phyloP scores from a whole-genome alignment of 176 grass and related monocot genomes.

The Alopecurus myosuroides region DNA sequence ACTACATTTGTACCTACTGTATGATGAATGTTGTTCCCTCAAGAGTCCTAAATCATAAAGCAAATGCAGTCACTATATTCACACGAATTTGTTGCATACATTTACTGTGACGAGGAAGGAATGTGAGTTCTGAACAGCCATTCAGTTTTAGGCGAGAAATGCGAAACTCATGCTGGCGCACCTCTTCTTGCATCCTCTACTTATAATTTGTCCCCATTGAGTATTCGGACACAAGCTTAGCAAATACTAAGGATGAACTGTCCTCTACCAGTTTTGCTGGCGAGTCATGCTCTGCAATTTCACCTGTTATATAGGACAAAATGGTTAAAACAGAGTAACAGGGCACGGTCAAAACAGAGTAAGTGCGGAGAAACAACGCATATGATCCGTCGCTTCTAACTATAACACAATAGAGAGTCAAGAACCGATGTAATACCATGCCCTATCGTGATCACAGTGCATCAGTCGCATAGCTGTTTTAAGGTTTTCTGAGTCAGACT shows the following conservation, averaged over 20 bases:
- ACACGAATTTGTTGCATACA: background rate
- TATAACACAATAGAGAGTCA: background rate
- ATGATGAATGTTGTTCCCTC: too few species aligned
- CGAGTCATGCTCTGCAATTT: conserved; percentile 16
- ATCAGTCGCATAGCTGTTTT: conserved; percentile 1
- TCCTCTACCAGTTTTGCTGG: conserved; percentile 13
- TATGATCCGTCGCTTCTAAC: background rate
- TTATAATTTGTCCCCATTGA: background rate
- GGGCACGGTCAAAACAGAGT: background rate
- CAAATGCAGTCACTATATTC: too few species aligned
- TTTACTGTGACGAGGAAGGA: background rate
- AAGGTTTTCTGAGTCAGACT: conserved; percentile 21
- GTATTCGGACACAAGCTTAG: conserved; percentile 19
- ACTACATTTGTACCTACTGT: too few species aligned
- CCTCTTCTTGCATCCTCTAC: background rate
- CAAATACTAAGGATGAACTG: conserved; percentile 1
- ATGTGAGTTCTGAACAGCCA: background rate
- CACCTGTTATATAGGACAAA: background rate
- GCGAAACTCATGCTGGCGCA: background rate
- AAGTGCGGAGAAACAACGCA: background rate
- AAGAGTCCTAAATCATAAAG: too few species aligned
- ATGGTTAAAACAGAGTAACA: background rate
- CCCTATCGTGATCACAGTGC: conserved; percentile 39
- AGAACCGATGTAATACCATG: conserved; percentile 43
- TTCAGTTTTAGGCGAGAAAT: background rate